A percentile compares a stretch with the other conserved stretches of the same genome.
Evolutionary conservation across 768 basidiomycete species (phyloP).

Genomic region (Lactarius quietus): DNA sequence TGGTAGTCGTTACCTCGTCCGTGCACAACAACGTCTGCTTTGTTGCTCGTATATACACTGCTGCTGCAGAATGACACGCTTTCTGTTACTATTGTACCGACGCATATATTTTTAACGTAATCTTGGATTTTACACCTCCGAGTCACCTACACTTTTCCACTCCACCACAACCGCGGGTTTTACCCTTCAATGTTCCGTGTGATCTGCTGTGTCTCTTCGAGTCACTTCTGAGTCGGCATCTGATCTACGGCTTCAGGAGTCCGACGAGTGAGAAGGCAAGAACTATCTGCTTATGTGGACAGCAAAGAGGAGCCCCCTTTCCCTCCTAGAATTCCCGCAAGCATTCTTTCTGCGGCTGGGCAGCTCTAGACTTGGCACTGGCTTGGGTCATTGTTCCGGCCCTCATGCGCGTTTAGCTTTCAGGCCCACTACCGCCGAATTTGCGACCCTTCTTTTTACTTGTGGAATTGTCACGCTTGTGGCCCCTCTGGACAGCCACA

Average conservation of each 20-base stretch:
- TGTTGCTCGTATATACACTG: slow-evolving; percentile 7
- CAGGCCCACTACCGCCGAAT: background rate
- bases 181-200: background rate
- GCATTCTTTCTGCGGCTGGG: background rate
- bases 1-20: background rate
- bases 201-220: background rate
- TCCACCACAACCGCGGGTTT: background rate
- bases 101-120: slow-evolving; percentile 18
- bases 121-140: slow-evolving; percentile 4
- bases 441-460: background rate
- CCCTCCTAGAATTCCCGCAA: background rate
- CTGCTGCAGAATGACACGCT: slow-evolving; percentile 11
- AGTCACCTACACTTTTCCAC: background rate
- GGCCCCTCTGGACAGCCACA: background rate
- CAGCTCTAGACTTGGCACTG: background rate
- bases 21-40: slow-evolving; percentile 1
- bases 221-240: background rate
- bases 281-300: too few relatives aligned
- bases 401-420: background rate
- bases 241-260: background rate
- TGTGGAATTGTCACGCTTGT: background rate
- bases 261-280: background rate
- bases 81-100: slow-evolving; percentile 18
- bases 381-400: background rate
- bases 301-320: too few relatives aligned